Evolutionary conservation across 352 stramenopile genomes (phyloP).

Genomic region (Globisporangium solare): DNA sequence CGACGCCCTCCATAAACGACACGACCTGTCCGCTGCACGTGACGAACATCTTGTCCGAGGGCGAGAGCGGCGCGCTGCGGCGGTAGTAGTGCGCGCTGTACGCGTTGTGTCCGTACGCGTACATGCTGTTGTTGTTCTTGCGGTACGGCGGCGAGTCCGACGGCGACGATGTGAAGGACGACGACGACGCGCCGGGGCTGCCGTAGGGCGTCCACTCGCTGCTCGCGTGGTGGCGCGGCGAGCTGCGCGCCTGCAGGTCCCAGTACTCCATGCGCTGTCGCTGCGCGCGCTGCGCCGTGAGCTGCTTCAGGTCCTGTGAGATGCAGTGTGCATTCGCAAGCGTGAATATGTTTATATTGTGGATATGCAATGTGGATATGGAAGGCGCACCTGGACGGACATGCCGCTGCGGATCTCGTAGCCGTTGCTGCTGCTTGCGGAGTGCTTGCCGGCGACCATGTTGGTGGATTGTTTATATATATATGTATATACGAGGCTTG

Average conservation of each 20-base stretch:
- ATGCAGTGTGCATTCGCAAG: not conserved
- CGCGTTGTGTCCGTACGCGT: conserved; percentile 16
- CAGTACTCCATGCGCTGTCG: conserved; percentile 69
- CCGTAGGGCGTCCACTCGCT: conserved; percentile 21
- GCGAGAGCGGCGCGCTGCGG: conserved; percentile 18
- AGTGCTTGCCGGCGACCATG: conserved; percentile 43
- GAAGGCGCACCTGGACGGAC: conserved; percentile 56
- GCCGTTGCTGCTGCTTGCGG: conserved; percentile 21
- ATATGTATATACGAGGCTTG: not conserved
- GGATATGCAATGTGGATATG: not conserved
- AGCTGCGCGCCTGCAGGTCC: conserved; percentile 42
- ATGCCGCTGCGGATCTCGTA: conserved; percentile 82
- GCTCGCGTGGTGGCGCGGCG: conserved; percentile 24
- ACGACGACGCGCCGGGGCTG: conserved; percentile 14
- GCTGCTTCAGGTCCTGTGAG: conserved; percentile 66
- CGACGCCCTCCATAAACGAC: conserved; percentile 79
- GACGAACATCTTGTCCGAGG: conserved; percentile 69
- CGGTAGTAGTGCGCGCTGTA: conserved; percentile 11
- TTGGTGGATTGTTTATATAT: not conserved
- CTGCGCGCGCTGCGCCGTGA: conserved; percentile 66
- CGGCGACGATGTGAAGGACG: not conserved
- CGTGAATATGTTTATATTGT: not conserved
- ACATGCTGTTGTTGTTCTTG: conserved; percentile 17
- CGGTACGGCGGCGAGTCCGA: conserved; percentile 15
- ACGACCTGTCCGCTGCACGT: conserved; percentile 75